phyloP scores from a whole-genome alignment of 805 yeast species.

The Ogataea pignaliae region DNA sequence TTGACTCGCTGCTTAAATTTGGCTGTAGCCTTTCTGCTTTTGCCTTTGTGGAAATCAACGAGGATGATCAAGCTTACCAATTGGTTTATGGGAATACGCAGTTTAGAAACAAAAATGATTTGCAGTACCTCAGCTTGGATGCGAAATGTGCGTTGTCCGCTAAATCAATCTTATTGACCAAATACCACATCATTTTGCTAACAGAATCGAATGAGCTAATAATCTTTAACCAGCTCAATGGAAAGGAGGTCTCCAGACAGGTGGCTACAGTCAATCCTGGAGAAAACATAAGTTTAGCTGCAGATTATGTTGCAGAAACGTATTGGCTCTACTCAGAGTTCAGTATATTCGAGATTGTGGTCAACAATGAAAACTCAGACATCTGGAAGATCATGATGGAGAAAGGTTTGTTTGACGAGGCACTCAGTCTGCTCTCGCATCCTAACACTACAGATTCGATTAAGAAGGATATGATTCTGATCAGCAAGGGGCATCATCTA shows the following conservation, averaged over 20 bases:
- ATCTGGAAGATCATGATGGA: conserved; percentile 68
- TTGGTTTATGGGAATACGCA: conserved; percentile 16
- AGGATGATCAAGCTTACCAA: conserved; percentile 12
- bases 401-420: conserved; percentile 56
- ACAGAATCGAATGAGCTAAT: conserved; percentile 37
- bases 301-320: conserved; percentile 50
- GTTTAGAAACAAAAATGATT: conserved; percentile 19
- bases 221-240: conserved; percentile 48
- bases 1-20: conserved; percentile 10
- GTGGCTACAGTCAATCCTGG: conserved; percentile 27
- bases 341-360: conserved; percentile 65
- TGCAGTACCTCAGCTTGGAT: conserved; percentile 12
- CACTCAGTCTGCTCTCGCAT: conserved; percentile 39
- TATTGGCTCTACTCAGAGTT: conserved; percentile 70
- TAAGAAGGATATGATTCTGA: conserved; percentile 45
- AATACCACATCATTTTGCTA: conserved; percentile 50
- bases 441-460: conserved; percentile 32
- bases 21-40: conserved; percentile 9
- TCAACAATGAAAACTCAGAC: conserved; percentile 63
- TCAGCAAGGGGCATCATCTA: conserved; percentile 50
- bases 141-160: conserved; percentile 10
- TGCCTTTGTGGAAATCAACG: conserved; percentile 21
- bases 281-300: conserved; percentile 40
- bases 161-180: conserved; percentile 42
- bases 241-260: conserved; percentile 39